phyloP scores from a whole-genome alignment of 768 basidiomycete species.

The Lentinula boryana region DNA sequence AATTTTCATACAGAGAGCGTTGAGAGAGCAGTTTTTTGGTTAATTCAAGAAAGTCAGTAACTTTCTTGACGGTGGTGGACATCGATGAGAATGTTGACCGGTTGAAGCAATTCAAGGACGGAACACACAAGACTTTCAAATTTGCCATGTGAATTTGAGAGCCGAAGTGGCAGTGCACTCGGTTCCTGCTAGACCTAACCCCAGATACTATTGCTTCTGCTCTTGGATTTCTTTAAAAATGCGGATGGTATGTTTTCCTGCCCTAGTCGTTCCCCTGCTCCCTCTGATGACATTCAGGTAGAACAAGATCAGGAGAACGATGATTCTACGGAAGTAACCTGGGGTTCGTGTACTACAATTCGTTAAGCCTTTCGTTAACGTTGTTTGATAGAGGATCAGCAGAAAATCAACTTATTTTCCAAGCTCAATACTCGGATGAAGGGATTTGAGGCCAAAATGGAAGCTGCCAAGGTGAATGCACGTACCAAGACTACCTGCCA shows the following conservation, averaged over 20 bases:
- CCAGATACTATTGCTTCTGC: not conserved
- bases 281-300: constrained; percentile 35
- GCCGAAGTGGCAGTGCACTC: not conserved
- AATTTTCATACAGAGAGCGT: constrained; percentile 30
- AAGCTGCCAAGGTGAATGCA: constrained; percentile 59
- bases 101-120: not conserved
- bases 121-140: too few species aligned
- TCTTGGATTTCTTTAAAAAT: constrained; percentile 32
- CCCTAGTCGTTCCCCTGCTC: not conserved
- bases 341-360: constrained; percentile 54
- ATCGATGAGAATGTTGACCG: not conserved
- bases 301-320: constrained; percentile 73
- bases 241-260: constrained; percentile 44
- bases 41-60: not conserved
- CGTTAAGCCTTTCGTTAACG: constrained; percentile 4
- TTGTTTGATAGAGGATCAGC: constrained; percentile 63
- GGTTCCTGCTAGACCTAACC: not conserved
- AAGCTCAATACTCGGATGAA: constrained; percentile 81
- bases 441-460: constrained; percentile 65
- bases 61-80: constrained; percentile 2
- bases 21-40: not conserved
- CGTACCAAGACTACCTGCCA: not conserved
- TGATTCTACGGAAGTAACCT: constrained; percentile 73
- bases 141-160: not conserved
- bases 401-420: constrained; percentile 87